Evolutionary conservation across 2,329 filamentous ascomycete species (phyloP).

Genomic region (Ophiocordyceps camponoti-saundersi): DNA sequence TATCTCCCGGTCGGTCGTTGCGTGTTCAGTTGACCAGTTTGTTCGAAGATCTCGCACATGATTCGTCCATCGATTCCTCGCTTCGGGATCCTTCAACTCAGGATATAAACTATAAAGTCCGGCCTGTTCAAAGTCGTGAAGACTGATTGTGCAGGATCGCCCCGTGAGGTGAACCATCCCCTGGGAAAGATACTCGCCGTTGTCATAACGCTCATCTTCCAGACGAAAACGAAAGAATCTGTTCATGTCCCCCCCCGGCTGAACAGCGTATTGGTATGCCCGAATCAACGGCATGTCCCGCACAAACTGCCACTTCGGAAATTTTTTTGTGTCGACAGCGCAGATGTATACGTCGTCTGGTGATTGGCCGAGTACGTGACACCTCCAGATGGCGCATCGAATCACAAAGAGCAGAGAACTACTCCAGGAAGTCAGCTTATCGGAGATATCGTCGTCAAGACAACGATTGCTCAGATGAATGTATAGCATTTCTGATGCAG

Average conservation of each 20-base stretch:
- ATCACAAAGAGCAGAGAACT: neutral
- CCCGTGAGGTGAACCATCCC: neutral
- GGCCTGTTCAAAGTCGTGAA: neutral
- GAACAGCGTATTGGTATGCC: neutral
- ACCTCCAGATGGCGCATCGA: neutral
- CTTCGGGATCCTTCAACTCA: neutral
- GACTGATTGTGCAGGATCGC: neutral
- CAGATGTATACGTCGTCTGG: neutral
- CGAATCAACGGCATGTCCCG: neutral
- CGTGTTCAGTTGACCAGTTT: neutral
- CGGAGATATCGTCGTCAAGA: neutral
- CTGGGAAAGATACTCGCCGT: neutral
- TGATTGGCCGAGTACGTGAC: neutral
- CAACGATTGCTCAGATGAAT: neutral
- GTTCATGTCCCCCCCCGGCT: neutral
- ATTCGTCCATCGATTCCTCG: neutral
- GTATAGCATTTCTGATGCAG: neutral
- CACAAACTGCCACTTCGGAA: neutral
- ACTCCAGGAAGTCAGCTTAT: neutral
- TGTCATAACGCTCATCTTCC: neutral
- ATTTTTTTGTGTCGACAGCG: neutral
- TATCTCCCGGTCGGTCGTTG: neutral
- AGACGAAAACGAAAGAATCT: neutral
- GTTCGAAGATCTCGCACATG: neutral
- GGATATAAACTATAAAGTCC: neutral